Conservation (phyloP, 805 yeast species). For the Ogataea naganishii region DNA sequence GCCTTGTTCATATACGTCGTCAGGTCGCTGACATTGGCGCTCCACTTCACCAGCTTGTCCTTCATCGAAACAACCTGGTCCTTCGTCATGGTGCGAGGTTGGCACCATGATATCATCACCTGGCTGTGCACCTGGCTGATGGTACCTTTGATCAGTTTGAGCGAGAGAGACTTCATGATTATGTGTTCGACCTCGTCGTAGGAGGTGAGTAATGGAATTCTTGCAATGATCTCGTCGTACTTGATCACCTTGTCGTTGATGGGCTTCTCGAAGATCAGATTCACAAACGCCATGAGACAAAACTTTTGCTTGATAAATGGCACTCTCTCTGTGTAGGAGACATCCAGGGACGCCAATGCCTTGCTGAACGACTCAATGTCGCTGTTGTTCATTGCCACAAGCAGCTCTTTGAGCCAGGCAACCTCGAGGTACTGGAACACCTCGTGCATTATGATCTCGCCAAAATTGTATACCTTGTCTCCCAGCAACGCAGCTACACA, state of each 20-base stretch:
- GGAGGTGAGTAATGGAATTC: constrained; percentile 52
- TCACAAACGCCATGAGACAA: constrained; percentile 85
- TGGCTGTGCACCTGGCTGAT: constrained; percentile 81
- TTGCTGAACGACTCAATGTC: constrained; percentile 60
- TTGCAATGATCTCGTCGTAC: constrained; percentile 61
- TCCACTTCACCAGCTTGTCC: constrained; percentile 70
- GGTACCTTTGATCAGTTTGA: constrained; percentile 78
- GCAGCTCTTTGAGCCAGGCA: constrained; percentile 64
- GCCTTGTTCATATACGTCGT: constrained; percentile 50
- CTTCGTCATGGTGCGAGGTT: constrained; percentile 84
- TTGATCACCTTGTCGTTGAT: constrained; percentile 65
- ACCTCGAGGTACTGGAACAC: constrained; percentile 42
- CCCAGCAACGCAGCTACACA: constrained; percentile 85
- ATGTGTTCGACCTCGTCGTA: constrained; percentile 79
- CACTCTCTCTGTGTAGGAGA: constrained; percentile 28
- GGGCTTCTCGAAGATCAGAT: constrained; percentile 70
- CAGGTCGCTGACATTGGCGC: constrained; percentile 57
- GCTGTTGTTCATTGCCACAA: constrained; percentile 70
- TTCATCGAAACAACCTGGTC: constrained; percentile 75
- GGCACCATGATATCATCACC: constrained; percentile 86
- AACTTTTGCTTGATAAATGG: constrained; percentile 80
- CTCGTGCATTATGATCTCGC: constrained; percentile 88
- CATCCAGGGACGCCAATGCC: constrained; percentile 10
- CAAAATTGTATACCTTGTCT: constrained; percentile 88
- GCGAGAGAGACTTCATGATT: constrained; percentile 83